A percentile compares a stretch with the other conserved stretches of the same genome.
These are phyloP conservation scores for Coemansia sp. DNA, from an alignment of 192 early-diverging fungal genomes.

Conservation along the genomic window DNA sequence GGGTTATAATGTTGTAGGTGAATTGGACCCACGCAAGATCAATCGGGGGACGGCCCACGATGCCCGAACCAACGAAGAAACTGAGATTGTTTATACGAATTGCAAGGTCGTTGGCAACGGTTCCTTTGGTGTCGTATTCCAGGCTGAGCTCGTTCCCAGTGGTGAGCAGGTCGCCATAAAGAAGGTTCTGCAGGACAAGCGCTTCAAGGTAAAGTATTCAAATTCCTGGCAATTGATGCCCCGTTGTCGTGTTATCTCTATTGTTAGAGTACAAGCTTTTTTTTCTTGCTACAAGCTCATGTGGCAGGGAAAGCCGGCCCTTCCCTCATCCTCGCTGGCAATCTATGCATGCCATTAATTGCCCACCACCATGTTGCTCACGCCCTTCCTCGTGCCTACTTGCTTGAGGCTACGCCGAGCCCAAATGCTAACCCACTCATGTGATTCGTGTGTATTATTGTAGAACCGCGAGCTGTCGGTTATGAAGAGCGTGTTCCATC, in stretches of 20 bases:
- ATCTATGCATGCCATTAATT: constrained; percentile 2
- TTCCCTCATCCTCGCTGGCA: background rate
- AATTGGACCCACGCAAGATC: constrained; percentile 65
- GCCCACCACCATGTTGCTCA: background rate
- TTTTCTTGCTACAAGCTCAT: no score
- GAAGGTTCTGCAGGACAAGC: constrained; percentile 97
- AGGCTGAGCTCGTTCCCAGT: constrained; percentile 80
- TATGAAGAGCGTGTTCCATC: constrained; percentile 89
- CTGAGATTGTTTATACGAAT: constrained; percentile 87
- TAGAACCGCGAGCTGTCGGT: constrained; percentile 56
- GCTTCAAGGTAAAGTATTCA: constrained; percentile 74
- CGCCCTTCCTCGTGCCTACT: background rate
- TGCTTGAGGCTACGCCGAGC: background rate
- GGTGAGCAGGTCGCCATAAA: constrained; percentile 93
- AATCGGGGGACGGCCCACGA: constrained; percentile 81
- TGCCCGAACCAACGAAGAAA: constrained; percentile 80
- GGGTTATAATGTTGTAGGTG: constrained; percentile 20
- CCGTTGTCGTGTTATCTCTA: background rate
- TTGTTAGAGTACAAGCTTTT: background rate
- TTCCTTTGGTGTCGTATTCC: constrained; percentile 97
- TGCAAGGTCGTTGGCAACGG: constrained; percentile 96
- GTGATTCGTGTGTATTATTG: constrained; percentile 1
- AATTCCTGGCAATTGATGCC: constrained; percentile 14
- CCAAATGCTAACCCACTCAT: background rate
- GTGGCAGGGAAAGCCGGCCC: background rate